Base-by-base conservation (phyloP, 225 moss, liverwort and hornwort species). In the Marchantia paleacea region DNA sequence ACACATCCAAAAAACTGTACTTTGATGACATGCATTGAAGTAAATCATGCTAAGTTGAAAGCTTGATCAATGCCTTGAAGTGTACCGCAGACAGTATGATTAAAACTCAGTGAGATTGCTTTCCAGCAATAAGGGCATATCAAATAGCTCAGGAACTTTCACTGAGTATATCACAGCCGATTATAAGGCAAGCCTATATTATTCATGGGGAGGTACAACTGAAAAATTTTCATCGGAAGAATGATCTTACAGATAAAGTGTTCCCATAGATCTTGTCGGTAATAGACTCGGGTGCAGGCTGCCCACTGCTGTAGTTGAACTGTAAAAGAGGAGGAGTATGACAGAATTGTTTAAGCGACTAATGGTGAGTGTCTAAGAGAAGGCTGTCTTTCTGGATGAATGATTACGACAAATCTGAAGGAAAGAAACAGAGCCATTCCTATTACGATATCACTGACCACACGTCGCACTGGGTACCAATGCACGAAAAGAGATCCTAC, bases 251-350 rank as follows among this genome's bases (percentile, higher is more conserved):
- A 25, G 87, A 81, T 25, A 90, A 87, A 0, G 97, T 97, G 85
- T 95, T 93, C 60, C 90, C 92, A 74, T 92, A 97, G 72, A 97
- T 97, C 82, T 90, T 90, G 64, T 97, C 93, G 0, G 97, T 97
- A 80, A 97, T 97, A 24, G 86, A 83, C 72, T 97, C 95, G 7
- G 97, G 97, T 20, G 97, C 95, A 20, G 97, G 97, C 80, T 97
- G 93, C 12, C 97, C 97, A 66, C 91, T 92, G 81, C 88, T 95
- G 89, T 95, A 97, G 74, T 97, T 97, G 76, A 88, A 97, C 89
- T 89, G 82, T 77, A 66, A 31, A 29, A 10, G 30, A 57, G 57
- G 6, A 57, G 57, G 57, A 57, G 8, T 57, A 57, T 12, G 57
- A 39, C 39, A 39, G 39, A 39, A 39, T 2, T 39, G 3, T 39